Evolutionary conservation across 2,329 filamentous ascomycete species (phyloP), one percentile per base, ranked within the genome.

Genomic region (Exophiala phaeomuriformis): DNA sequence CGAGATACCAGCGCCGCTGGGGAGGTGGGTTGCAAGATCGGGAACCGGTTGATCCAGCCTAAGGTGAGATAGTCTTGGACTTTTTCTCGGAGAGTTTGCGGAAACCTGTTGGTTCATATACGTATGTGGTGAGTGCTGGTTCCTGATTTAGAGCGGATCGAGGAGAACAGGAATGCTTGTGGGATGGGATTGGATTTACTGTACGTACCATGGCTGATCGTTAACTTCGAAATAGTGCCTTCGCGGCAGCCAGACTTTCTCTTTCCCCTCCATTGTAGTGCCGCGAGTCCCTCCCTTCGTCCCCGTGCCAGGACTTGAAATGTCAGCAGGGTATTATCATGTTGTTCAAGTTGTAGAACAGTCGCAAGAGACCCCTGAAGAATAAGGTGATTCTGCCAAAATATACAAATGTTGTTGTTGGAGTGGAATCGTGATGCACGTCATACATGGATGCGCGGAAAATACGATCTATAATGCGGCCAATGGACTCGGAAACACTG

Each of bases 161-260:
- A n/a, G n/a, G n/a, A n/a, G n/a, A n/a, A n/a, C n/a, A n/a, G n/a
- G n/a, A n/a, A n/a, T n/a, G n/a, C n/a, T n/a, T n/a, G 19, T 19
- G 19, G 19, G 19, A 19, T 19, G 19, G 19, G 19, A 19, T 19
- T 19, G 19, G 19, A 19, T 19, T 19, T 19, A 19, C 19, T 53
- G 71, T 28, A 19, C 12, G 49, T 61, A 85, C 83, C 83, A 86
- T 51, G 77, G 61, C 67, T 84, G 81, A 64, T 86, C 83, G 60
- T 82, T 77, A 57, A 86, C 82, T 72, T 86, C 83, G 59, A 82
- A 82, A 61, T 85, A 75, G 65, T 85, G 81, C 37, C 58, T 47
- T 32, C 61, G 49, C 28, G 57, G 55, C 27, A 61, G 47, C 47
- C 43, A 56, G 5, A 53, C 52, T 9, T 37, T 47, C 12, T n/a